phyloP scores from a whole-genome alignment of 257 asterid species.

The Coffea canephora region DNA sequence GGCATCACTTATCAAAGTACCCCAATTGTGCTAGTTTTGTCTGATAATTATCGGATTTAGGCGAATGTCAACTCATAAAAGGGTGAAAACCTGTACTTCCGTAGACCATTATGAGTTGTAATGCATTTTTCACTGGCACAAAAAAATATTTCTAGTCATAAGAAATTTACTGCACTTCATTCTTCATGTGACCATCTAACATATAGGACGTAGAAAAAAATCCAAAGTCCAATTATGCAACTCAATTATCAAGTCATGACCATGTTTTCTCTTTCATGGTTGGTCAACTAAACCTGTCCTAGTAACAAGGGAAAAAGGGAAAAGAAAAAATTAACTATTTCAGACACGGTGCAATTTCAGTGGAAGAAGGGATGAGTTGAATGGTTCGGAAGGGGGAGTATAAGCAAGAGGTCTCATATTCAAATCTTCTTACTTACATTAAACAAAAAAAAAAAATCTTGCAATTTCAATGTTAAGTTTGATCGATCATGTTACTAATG shows the following conservation, averaged over 20 bases:
- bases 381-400: no score
- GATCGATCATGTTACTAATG: no score
- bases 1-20: conserved; percentile 1
- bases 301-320: no score
- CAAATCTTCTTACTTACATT: no score
- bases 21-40: not conserved
- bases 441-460: no score
- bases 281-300: not conserved
- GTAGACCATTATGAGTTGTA: not conserved
- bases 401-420: no score
- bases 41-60: not conserved
- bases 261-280: not conserved
- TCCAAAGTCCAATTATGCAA: not conserved
- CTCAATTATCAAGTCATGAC: not conserved
- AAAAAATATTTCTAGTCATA: not conserved
- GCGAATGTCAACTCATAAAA: not conserved
- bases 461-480: no score
- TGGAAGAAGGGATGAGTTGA: no score
- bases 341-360: no score
- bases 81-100: not conserved
- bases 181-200: not conserved
- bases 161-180: not conserved
- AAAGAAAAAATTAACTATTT: no score
- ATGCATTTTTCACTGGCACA: not conserved
- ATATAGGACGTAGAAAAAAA: not conserved